Base-by-base conservation (phyloP, 768 basidiomycete species). In the Strobilomyces confusus region DNA sequence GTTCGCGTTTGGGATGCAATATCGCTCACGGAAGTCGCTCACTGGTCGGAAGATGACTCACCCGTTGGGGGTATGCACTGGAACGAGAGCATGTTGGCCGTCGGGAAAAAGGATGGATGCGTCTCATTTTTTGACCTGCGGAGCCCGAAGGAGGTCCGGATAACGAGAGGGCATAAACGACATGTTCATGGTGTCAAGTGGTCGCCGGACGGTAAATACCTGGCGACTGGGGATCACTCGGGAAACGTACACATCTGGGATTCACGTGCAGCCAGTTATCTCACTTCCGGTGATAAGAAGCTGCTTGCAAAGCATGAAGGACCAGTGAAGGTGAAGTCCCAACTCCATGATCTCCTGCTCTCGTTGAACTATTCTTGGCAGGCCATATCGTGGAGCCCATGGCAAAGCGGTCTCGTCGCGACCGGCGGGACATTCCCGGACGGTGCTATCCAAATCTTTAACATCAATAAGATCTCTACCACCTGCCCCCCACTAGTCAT, bases 321-420 rank as follows among this genome's bases (percentile, higher is more conserved):
- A 15, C 70, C 76, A 1, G 73, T 78, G 32, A 78, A 78, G 71
- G 76, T 77, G 32, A 43, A 58, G 48, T 33, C 20, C 32, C 7
- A 14, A 37, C 13, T 20, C 23, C 20, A 38, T 32, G 7, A 23
- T 48, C 23, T 14, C 30, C 30, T 22, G 20, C 17, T 29, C n/a
- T 44, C 30, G 26, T 22, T 51, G 37, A 49, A 34, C 41, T 36
- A 38, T 48, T 44, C 7, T 33, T 47, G 40, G 46, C 46, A 87
- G 86, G 86, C 87, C 1, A 70, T 88, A 44, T 80, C 84, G 0
- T 88, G 86, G 86, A 84, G 83, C 59, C 86, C 86, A 0, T 88
- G 86, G 86, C 82, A 86, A 58, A 73, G 75, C 5, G 80, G 80
- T 51, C 72, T 89, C 5, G 73, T 88, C 26, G 86, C 87, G 5